A percentile compares a stretch with the other conserved stretches of the same genome.
Evolutionary conservation across 2,329 filamentous ascomycete genomes (phyloP).

Genomic region (Leptographium wingfieldii): DNA sequence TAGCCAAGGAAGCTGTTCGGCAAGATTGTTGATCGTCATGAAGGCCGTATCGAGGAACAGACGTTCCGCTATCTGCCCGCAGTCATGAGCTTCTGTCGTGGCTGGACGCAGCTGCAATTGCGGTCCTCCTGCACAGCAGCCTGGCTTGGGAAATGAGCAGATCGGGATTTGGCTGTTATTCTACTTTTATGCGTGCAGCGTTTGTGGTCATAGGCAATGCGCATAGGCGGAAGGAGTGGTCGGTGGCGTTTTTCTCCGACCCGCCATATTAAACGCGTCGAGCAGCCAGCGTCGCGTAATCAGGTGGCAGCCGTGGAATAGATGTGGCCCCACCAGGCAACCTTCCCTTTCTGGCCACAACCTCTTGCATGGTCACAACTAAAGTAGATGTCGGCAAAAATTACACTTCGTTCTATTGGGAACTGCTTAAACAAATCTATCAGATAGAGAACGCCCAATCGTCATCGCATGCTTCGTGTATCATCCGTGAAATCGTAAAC

Average conservation of each 20-base stretch:
- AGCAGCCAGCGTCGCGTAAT: slow-evolving; percentile 2
- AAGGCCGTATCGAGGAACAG: slow-evolving; percentile 27
- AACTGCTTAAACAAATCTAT: neutral
- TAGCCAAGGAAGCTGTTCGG: slow-evolving; percentile 45
- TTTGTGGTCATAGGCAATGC: neutral
- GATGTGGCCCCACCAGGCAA: neutral
- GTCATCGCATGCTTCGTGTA: neutral
- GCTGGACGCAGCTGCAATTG: neutral
- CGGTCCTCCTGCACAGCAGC: neutral
- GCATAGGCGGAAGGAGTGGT: neutral
- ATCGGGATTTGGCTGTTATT: neutral
- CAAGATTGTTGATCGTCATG: slow-evolving; percentile 52
- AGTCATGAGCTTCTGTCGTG: slow-evolving; percentile 13
- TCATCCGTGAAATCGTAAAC: neutral
- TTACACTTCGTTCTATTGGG: neutral
- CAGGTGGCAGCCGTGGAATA: neutral
- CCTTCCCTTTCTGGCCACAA: neutral
- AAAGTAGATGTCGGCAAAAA: neutral
- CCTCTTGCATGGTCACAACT: neutral
- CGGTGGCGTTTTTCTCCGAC: slow-evolving; percentile 10
- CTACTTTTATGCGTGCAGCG: neutral
- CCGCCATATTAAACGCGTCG: slow-evolving; percentile 10
- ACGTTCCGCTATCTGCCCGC: slow-evolving; percentile 17
- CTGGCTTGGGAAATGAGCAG: neutral
- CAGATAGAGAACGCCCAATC: neutral